Evolutionary conservation across 192 early-diverging fungal genomes (phyloP).

Genomic region (Gamsiella multidivaricata): DNA sequence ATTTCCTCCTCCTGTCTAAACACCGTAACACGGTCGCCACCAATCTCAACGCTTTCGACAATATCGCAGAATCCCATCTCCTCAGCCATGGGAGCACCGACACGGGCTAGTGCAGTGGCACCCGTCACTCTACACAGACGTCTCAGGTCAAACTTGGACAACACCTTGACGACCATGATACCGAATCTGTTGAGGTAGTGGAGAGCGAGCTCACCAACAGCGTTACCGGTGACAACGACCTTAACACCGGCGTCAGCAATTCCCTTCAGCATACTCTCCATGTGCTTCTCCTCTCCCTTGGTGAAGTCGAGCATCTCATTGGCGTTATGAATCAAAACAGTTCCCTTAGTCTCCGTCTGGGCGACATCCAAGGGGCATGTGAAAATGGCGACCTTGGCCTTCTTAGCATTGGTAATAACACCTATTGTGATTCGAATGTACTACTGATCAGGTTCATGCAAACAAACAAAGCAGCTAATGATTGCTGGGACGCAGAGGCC

Average conservation of each 20-base stretch:
- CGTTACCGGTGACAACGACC: constrained; percentile 90
- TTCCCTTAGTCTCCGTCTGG: constrained; percentile 98
- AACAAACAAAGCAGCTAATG: background rate
- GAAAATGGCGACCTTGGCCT: constrained; percentile 95
- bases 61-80: constrained; percentile 99
- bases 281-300: constrained; percentile 93
- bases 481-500: background rate
- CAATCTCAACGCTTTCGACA: constrained; percentile 96
- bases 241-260: constrained; percentile 91
- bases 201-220: constrained; percentile 92
- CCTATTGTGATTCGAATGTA: constrained; percentile 50
- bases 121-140: constrained; percentile 93
- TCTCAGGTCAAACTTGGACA: constrained; percentile 97
- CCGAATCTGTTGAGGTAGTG: constrained; percentile 95
- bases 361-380: constrained; percentile 92
- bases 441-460: background rate
- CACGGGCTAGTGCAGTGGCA: constrained; percentile 90
- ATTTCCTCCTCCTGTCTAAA: constrained; percentile 93
- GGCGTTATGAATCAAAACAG: constrained; percentile 96
- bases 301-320: constrained; percentile 96
- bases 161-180: constrained; percentile 89
- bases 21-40: constrained; percentile 96
- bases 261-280: constrained; percentile 89
- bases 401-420: constrained; percentile 70
- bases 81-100: constrained; percentile 93